Evolutionary conservation across 139 green algal species (phyloP), one percentile per base, ranked within the genome.

Genomic region (Helicosporidium sp.): DNA sequence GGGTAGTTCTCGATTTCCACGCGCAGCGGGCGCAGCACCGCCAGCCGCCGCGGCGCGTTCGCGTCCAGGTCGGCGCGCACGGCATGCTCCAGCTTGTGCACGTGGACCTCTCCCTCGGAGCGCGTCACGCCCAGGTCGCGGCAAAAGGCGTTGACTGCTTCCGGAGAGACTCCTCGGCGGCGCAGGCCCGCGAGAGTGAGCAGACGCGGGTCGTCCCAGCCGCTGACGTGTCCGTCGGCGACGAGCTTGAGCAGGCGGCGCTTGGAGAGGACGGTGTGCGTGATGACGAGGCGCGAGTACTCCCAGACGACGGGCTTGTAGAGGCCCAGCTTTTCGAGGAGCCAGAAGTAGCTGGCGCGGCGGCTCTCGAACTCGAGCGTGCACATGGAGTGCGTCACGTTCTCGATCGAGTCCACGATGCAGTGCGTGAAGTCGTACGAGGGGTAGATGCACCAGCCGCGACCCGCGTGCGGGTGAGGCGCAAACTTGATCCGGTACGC

Each of bases 341-440:
- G 61, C 88, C 89, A 99, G 66, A 92, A 99, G 72, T 96, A 99
- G n/a, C 75, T 87, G n/a, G 89, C 87, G 19, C 91, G 68, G 5
- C 90, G 64, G 3, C 72, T 66, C 70, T 95, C 85, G 68, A 99
- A 99, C 68, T 99, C 90, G 36, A 99, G 69, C 7, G 90, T 99
- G 73, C 90, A 99, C 55, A 99, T 68, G 5, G 89, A 99, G 71
- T 99, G 89, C 1, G 84, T 91, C 58, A 99, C 83, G 72, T 97
- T 82, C 64, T 99, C 89, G n/a, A 99, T 52, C 0, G 74, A 61
- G 66, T 99, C 89, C 53, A 90, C 85, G 23, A 99, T 44, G 74
- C 87, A 97, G 72, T 99, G 89, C 2, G 89, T 97, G 80, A 83
- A 99, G 78, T 99, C 89, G 57, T 99, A 99, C 17, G 77, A 92